Percentiles rank a stretch among this genome's conserved stretches.
These are phyloP conservation scores for Talinum fruticosum DNA, from an alignment of 148 eudicot genomes.

Conservation along the genomic window DNA sequence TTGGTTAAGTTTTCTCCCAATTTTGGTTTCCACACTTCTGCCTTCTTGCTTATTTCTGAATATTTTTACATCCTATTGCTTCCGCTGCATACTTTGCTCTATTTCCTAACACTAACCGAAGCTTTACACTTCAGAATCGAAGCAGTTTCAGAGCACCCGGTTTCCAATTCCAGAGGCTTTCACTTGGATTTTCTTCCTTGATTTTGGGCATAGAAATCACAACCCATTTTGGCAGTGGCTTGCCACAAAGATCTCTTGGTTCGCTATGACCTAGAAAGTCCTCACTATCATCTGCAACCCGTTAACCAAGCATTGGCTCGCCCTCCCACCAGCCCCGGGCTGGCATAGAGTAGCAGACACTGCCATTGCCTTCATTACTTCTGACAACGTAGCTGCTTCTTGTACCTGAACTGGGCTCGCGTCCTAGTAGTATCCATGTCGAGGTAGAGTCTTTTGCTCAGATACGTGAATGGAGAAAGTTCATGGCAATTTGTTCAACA, in stretches of 20 bases:
- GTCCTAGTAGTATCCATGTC: slow-evolving; percentile 6
- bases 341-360: slow-evolving; percentile 25
- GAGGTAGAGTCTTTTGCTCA: slow-evolving; percentile 27
- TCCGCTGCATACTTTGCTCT: too few relatives aligned
- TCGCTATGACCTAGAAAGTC: slow-evolving; percentile 20
- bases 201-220: slow-evolving; percentile 14
- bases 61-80: too few relatives aligned
- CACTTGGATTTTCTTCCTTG: slow-evolving; percentile 25
- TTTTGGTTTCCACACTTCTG: too few relatives aligned
- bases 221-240: slow-evolving; percentile 25
- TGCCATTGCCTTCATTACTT: slow-evolving; percentile 23
- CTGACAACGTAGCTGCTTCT: neutral
- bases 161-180: neutral
- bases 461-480: slow-evolving; percentile 21
- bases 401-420: slow-evolving; percentile 19
- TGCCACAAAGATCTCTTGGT: slow-evolving; percentile 27
- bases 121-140: slow-evolving; percentile 17
- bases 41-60: too few relatives aligned
- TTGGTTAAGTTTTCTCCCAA: too few relatives aligned
- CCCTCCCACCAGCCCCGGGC: slow-evolving; percentile 20
- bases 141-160: slow-evolving; percentile 13
- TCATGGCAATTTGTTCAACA: neutral
- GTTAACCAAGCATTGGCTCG: slow-evolving; percentile 29
- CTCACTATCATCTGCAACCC: slow-evolving; percentile 31
- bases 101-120: too few relatives aligned